Evolutionary conservation across 352 stramenopile genomes (phyloP), one percentile per base, ranked within the genome.

Genomic region (Pythium dissimile): DNA sequence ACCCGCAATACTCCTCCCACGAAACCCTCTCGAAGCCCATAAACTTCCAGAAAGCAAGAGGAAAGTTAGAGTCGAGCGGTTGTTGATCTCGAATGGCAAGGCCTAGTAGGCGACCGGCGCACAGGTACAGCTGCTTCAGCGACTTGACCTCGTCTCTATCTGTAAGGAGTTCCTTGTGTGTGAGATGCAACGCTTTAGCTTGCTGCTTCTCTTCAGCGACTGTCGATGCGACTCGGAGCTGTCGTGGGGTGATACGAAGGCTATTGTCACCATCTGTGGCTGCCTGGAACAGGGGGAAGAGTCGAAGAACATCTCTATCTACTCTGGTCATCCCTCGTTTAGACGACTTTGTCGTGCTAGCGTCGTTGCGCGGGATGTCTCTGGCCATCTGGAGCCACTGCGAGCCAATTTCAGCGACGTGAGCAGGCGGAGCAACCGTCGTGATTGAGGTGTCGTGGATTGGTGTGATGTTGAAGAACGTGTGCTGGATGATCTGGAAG

Each of bases 21-120:
- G 63, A 57, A 42, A 88, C 54, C 0, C 59, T 55, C 21, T 88
- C 67, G 41, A 65, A 43, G 18, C 71, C 35, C 57, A 90, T 72
- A 35, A 89, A 86, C 39, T 87, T 83, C 83, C 83, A 92, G 35
- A 90, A 82, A 4, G 72, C 75, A 3, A 86, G 31, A 5, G 78
- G 71, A 55, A 90, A 86, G 32, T 76, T 67, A 3, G 71, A 69
- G 49, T 73, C 66, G 26, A 92, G 61, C 16, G 78, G 74, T 26
- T 89, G 77, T 43, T 89, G 76, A 31, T 90, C 79, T 30, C 83
- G 80, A 60, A 92, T 84, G 12, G 78, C 75, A 26, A 92, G 59
- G 0, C 83, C 80, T 20, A 90, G 59, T 43, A 92, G 54, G 5
- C 83, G 74, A 3, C 83, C 83, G 3, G 74, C 69, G 42, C 76